Evolutionary conservation across 352 stramenopile genomes (phyloP), one percentile per base, ranked within the genome.

Genomic region (Pythium scleroteichum): DNA sequence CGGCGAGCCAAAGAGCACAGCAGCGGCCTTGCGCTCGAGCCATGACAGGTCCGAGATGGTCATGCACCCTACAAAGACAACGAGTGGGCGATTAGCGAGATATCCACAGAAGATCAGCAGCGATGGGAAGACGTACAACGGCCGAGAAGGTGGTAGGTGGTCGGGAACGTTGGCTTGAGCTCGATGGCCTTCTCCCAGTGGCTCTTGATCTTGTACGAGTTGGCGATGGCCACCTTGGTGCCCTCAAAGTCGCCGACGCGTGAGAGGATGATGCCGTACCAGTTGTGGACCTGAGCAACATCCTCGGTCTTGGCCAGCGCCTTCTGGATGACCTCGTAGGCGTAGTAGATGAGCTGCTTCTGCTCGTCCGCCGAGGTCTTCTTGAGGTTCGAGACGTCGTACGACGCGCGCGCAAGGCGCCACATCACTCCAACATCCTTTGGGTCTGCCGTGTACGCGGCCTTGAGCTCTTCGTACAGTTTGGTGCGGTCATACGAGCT

Each of bases 191-290:
- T 88, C 54, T 91, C 79, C 79, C 79, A 94, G 71, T 91, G 81
- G 47, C 66, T 71, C 59, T 90, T 90, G 73, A 95, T 90, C 23
- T 74, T 75, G 66, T 77, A 87, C 57, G 87, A 92, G 68, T 93
- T 94, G 62, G 85, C 74, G 53, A 95, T 88, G 29, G 81, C 75
- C 16, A 82, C 83, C 62, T 95, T 94, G 55, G 85, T 90, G 68
- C 85, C 86, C 78, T 94, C 85, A 64, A 92, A 92, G 69, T 94
- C 83, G 20, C 86, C 86, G 50, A 95, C 78, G 27, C 81, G 85
- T 29, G 85, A 92, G 47, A 93, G 44, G 27, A 92, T 87, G 65
- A 93, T 90, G 46, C 84, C 83, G 40, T 73, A 87, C 85, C 82
- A 93, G 64, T 90, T 92, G 71, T 95, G 85, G 42, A 94, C 75